Evolutionary conservation across 2,329 filamentous ascomycete genomes (phyloP).

Genomic region (Clathrospora elynae): DNA sequence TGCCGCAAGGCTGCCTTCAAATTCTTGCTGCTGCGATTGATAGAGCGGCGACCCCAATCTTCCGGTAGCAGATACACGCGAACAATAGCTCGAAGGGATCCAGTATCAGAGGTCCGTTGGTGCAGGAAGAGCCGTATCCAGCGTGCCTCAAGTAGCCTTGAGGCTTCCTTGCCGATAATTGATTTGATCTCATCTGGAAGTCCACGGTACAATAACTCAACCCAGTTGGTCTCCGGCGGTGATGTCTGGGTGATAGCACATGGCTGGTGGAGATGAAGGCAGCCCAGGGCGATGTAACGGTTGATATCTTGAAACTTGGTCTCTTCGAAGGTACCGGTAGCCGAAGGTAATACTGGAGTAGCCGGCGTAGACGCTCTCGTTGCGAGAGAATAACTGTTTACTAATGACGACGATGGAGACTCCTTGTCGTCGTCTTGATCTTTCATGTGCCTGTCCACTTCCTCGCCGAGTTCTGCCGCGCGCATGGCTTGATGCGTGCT

Average conservation of each 20-base stretch:
- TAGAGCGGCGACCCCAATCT: slow-evolving; percentile 61
- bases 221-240: slow-evolving; percentile 24
- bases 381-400: background rate
- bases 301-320: slow-evolving; percentile 24
- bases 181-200: slow-evolving; percentile 29
- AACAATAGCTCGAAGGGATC: slow-evolving; percentile 34
- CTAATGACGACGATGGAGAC: background rate
- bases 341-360: slow-evolving; percentile 15
- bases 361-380: slow-evolving; percentile 17
- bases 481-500: slow-evolving; percentile 4
- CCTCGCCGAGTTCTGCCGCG: background rate
- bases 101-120: background rate
- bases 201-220: slow-evolving; percentile 26
- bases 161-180: slow-evolving; percentile 31
- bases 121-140: slow-evolving; percentile 44
- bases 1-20: slow-evolving; percentile 55
- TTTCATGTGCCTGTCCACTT: background rate
- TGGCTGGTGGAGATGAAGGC: slow-evolving; percentile 32
- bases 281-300: slow-evolving; percentile 45
- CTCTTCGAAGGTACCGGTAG: slow-evolving; percentile 4
- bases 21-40: slow-evolving; percentile 56
- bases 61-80: slow-evolving; percentile 69
- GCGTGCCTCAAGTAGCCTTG: slow-evolving; percentile 38
- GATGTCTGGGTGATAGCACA: background rate
- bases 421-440: background rate